phyloP scores from a whole-genome alignment of 768 basidiomycete genomes.

The Tylopilus felleus region DNA sequence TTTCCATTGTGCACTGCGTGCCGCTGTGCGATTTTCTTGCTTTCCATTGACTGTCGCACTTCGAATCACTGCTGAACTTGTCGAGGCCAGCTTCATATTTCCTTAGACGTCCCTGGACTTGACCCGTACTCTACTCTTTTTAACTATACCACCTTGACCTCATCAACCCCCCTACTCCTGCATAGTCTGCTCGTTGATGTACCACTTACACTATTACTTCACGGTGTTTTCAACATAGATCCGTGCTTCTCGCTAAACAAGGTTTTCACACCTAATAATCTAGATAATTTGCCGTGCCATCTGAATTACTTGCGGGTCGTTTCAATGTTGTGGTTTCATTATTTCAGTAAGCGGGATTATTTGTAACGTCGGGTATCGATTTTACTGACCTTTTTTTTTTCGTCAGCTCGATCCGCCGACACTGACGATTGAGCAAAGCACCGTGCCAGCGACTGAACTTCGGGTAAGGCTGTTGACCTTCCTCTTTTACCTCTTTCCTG shows the following conservation, averaged over 20 bases:
- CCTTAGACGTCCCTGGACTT: slow-evolving; percentile 22
- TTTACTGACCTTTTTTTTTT: slow-evolving; percentile 15
- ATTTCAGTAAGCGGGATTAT: slow-evolving; percentile 23
- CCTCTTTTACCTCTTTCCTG: neutral
- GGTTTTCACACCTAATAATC: slow-evolving; percentile 21
- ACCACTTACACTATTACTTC: slow-evolving; percentile 24
- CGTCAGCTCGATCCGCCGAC: slow-evolving; percentile 9
- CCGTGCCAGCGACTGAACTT: no score
- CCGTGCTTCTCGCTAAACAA: slow-evolving; percentile 19
- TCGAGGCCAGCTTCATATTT: slow-evolving; percentile 17
- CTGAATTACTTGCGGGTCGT: slow-evolving; percentile 12
- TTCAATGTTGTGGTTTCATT: slow-evolving; percentile 5
- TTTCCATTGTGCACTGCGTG: slow-evolving; percentile 4
- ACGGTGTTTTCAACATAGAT: slow-evolving; percentile 27
- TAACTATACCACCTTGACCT: slow-evolving; percentile 29
- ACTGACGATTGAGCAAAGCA: neutral
- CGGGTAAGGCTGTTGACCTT: neutral
- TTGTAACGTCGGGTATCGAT: slow-evolving; percentile 1
- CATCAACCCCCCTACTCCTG: slow-evolving; percentile 18
- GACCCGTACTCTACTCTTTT: slow-evolving; percentile 27
- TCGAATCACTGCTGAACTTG: slow-evolving; percentile 11
- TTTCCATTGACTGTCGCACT: slow-evolving; percentile 9
- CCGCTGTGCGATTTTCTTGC: slow-evolving; percentile 10
- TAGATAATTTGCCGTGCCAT: slow-evolving; percentile 25
- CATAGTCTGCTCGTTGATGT: slow-evolving; percentile 33